These are phyloP conservation scores for Phyllachora maydis DNA, from an alignment of 2,329 filamentous ascomycete species.

Conservation along the genomic window DNA sequence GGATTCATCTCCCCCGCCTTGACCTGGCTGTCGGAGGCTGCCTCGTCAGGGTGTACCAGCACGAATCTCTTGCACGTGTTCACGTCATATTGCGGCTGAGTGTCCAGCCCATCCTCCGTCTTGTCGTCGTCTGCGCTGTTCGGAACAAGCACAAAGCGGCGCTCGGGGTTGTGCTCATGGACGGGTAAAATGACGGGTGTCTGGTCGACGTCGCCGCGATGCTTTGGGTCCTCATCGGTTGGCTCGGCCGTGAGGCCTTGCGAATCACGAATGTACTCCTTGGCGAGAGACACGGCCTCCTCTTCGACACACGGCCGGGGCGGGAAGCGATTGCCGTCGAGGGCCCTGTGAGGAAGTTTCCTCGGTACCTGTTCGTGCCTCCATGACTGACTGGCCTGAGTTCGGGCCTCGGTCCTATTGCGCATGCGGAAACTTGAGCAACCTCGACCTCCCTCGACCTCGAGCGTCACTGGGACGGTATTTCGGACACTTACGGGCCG, in stretches of 20 bases:
- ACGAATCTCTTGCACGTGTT: slow-evolving; percentile 22
- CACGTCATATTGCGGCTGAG: slow-evolving; percentile 14
- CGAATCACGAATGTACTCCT: slow-evolving; percentile 38
- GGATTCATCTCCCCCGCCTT: slow-evolving; percentile 8
- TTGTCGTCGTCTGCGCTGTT: slow-evolving; percentile 9
- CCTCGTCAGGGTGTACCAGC: too few species aligned
- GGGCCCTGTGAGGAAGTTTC: too few species aligned
- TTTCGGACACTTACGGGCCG: slow-evolving; percentile 12
- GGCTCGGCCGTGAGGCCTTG: slow-evolving; percentile 11
- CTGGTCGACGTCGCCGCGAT: slow-evolving; percentile 47
- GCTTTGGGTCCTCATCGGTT: slow-evolving; percentile 31
- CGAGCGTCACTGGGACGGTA: too few species aligned
- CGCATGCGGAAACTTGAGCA: too few species aligned
- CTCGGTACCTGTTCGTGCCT: too few species aligned
- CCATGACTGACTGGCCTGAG: too few species aligned
- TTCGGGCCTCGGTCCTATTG: too few species aligned
- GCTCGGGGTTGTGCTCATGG: slow-evolving; percentile 36
- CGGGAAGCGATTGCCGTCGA: slow-evolving; percentile 17
- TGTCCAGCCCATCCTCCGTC: slow-evolving; percentile 4
- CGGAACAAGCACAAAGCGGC: slow-evolving; percentile 40
- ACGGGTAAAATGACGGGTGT: slow-evolving; percentile 45
- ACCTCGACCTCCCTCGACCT: too few species aligned
- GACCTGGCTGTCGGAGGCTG: too few species aligned
- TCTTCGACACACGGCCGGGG: slow-evolving; percentile 51
- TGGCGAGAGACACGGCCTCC: slow-evolving; percentile 38